These are phyloP conservation scores for Scytalidium lignicola DNA, from an alignment of 2,329 filamentous ascomycete genomes.

Conservation along the genomic window DNA sequence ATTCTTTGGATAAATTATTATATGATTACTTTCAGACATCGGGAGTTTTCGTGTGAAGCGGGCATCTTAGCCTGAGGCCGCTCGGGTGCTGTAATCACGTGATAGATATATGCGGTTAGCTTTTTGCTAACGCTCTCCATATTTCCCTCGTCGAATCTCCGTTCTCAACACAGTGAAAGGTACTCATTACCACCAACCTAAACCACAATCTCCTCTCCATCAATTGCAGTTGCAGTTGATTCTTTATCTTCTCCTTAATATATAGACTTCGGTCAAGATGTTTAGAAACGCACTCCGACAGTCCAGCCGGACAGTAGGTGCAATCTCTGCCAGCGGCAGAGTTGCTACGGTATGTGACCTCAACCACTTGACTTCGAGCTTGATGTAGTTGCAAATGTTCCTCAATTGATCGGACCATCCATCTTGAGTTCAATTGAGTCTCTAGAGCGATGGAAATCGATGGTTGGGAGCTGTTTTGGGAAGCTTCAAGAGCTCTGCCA, in stretches of 20 bases:
- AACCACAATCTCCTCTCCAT: slow-evolving; percentile 51
- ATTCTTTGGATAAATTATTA: too few relatives aligned
- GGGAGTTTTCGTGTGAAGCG: not conserved
- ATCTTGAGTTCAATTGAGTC: slow-evolving; percentile 33
- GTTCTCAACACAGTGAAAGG: slow-evolving; percentile 14
- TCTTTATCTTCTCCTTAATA: slow-evolving; percentile 46
- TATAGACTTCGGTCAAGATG: slow-evolving; percentile 64
- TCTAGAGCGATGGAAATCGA: slow-evolving; percentile 24
- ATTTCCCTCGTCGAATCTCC: slow-evolving; percentile 11
- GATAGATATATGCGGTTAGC: not conserved
- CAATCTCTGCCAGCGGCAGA: slow-evolving; percentile 87
- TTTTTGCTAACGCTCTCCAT: not conserved
- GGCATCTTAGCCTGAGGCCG: not conserved
- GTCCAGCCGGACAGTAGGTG: slow-evolving; percentile 90
- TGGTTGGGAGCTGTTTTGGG: slow-evolving; percentile 34
- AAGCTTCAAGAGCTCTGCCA: slow-evolving; percentile 27
- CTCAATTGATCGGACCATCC: slow-evolving; percentile 30
- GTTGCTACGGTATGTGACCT: slow-evolving; percentile 84
- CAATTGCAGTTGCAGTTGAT: slow-evolving; percentile 65
- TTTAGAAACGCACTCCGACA: slow-evolving; percentile 98
- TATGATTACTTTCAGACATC: not conserved
- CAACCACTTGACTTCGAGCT: slow-evolving; percentile 34
- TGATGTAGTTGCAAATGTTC: slow-evolving; percentile 33
- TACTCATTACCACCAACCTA: slow-evolving; percentile 30
- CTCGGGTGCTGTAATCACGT: not conserved